These are phyloP conservation scores for Cladosporium cucumerinum DNA, from an alignment of 2,329 filamentous ascomycete species.

Conservation along the genomic window DNA sequence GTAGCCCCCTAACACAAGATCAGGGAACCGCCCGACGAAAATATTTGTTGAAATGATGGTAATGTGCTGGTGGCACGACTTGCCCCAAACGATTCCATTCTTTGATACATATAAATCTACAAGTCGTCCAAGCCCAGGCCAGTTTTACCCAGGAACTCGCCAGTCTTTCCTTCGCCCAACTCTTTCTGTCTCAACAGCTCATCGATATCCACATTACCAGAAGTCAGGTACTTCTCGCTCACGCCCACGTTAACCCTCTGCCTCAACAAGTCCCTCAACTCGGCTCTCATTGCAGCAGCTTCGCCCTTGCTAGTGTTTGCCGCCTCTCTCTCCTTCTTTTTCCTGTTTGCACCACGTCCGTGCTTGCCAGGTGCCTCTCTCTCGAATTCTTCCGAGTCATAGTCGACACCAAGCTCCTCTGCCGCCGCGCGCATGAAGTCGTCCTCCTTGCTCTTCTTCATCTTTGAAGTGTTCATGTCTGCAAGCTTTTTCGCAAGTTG, in stretches of 20 bases:
- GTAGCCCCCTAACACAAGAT: neutral
- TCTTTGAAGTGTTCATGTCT: constrained; percentile 78
- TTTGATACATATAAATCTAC: constrained; percentile 8
- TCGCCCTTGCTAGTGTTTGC: constrained; percentile 69
- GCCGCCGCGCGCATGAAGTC: constrained; percentile 80
- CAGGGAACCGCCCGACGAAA: neutral
- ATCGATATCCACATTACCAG: constrained; percentile 78
- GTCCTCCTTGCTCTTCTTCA: constrained; percentile 79
- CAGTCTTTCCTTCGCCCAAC: constrained; percentile 54
- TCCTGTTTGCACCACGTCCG: constrained; percentile 66
- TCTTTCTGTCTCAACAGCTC: constrained; percentile 53
- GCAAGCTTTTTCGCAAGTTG: constrained; percentile 82
- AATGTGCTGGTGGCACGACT: neutral
- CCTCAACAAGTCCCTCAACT: constrained; percentile 67
- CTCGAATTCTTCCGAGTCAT: constrained; percentile 82
- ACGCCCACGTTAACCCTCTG: constrained; percentile 82
- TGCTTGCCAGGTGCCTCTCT: constrained; percentile 56
- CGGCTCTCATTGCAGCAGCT: constrained; percentile 64
- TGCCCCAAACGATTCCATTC: neutral
- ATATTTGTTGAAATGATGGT: neutral
- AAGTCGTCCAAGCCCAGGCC: constrained; percentile 42
- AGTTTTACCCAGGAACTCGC: constrained; percentile 62
- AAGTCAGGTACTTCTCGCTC: constrained; percentile 79
- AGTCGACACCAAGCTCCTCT: constrained; percentile 90
- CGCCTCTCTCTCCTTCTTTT: constrained; percentile 70